Base-by-base conservation (phyloP, 2,329 filamentous ascomycete species). In the Venturiaceae sp. region DNA sequence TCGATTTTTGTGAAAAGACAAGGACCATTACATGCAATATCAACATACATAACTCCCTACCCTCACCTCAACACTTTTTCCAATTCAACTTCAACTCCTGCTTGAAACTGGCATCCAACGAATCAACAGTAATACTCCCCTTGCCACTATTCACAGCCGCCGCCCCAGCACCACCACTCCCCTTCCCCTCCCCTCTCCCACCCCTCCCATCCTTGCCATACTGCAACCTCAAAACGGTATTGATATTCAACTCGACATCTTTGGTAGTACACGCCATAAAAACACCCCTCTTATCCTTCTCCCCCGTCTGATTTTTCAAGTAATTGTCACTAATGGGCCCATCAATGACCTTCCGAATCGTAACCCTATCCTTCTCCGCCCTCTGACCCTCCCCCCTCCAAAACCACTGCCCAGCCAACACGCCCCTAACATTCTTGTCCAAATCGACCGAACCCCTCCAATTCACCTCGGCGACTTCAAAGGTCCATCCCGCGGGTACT, bases 241-340 rank as follows among this genome's bases (percentile, higher is more conserved):
- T 41, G 6, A 56, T 23, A n/a, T 41, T 56, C 21, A 56, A 37
- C n/a, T 9, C 14, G 33, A 34, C 36, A 13, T 46, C 36, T 21
- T 28, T 56, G 5, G 36, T 46, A 13, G 54, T 44, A 14, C 54
- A 56, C 54, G 54, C n/a, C 37, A 56, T 39, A 13, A 34, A 55
- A 6, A 56, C 54, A 3, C 32, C 32, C 5, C 3, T n/a, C 5
- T 30, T 13, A 46, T 56, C 36, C 28, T 33, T 41, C 54, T 56
- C 36, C 36, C 21, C 54, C 3, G 6, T 5, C 26, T 46, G 26
- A 13, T 9, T 13, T 6, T 56, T 56, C 34, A 44, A 32, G 36
- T 30, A 46, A n/a, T 9, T 14, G 1, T 14, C 23, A 13, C 5
- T 3, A 34, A 46, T 21, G 2, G 36, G 54, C 26, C 54, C 54